Evolutionary conservation across 2,329 filamentous ascomycete genomes (phyloP), one percentile per base, ranked within the genome.

Genomic region (Saccharata proteae): DNA sequence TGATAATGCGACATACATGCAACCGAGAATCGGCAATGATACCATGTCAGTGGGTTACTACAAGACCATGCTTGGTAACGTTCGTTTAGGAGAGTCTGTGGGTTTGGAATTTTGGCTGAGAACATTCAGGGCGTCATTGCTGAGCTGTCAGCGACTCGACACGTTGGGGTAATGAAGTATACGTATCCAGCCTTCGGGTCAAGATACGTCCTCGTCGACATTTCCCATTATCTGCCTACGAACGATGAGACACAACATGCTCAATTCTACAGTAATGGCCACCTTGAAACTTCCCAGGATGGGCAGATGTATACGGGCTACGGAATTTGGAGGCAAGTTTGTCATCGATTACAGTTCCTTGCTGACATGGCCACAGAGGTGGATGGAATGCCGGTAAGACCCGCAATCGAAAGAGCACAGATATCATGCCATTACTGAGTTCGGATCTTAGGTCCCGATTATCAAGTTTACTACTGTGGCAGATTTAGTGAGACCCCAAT

Each of bases 121-220:
- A 16, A 10, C 21, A 14, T n/a, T 11, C 9, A 32, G 30, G 69
- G 67, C 4, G 65, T 78, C 2, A 54, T 54, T 0, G 63, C 75
- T 2, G 68, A 78, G 44, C 44, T 81, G 37, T 62, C 63, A 6
- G 74, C 70, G 2, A 62, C 69, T 1, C 49, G 57, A 3, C 71
- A 68, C 39, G 66, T 69, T 1, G 74, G 72, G 1, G 52, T 78
- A n/a, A 69, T 71, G 43, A 60, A 67, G 35, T 80, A 80, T 41
- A 61, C 53, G 0, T 80, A 77, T 34, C 68, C 73, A 0, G 39
- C 46, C 0, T 45, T 47, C 2, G 27, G 46, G 51, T 5, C 17
- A 6, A 54, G 51, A 12, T 53, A 61, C 24, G 41, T 65, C 2
- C 40, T 66, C 3, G 54, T 63, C 0, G 62, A 66, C 37, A 41